Percentiles rank a stretch among this genome's conserved stretches.
These are phyloP conservation scores for Scolecobasidium constrictum DNA, from an alignment of 2,329 filamentous ascomycete species.

Conservation along the genomic window DNA sequence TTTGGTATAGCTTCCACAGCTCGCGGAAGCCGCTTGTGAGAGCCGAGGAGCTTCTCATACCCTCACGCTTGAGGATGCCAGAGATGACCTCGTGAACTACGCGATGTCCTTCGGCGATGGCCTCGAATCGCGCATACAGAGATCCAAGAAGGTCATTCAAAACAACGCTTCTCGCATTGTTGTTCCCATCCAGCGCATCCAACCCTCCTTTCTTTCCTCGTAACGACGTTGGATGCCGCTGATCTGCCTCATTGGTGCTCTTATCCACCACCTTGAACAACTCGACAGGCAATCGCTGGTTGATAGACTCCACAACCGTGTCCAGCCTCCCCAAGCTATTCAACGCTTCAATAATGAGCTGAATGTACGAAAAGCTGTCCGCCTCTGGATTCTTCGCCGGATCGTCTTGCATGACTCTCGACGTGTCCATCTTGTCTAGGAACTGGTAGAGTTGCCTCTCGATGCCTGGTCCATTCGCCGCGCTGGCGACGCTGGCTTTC, in stretches of 20 bases:
- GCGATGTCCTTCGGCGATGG: constrained; percentile 90
- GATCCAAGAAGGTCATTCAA: constrained; percentile 88
- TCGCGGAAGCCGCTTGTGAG: constrained; percentile 88
- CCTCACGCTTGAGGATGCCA: constrained; percentile 75
- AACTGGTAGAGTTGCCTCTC: constrained; percentile 44
- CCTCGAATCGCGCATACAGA: constrained; percentile 91
- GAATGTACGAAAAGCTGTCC: constrained; percentile 90
- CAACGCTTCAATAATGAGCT: constrained; percentile 74
- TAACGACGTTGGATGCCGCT: constrained; percentile 77
- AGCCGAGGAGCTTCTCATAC: constrained; percentile 48
- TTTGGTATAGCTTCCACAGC: constrained; percentile 95
- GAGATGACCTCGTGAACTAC: constrained; percentile 87
- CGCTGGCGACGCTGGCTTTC: constrained; percentile 19
- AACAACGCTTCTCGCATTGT: constrained; percentile 60
- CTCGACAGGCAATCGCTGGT: constrained; percentile 87
- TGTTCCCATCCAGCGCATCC: constrained; percentile 5
- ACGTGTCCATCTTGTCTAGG: constrained; percentile 44
- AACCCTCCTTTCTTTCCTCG: constrained; percentile 41
- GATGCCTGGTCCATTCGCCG: constrained; percentile 21
- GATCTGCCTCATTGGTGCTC: constrained; percentile 87
- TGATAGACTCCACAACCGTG: constrained; percentile 76
- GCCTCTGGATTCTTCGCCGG: constrained; percentile 87
- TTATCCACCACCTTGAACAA: constrained; percentile 90
- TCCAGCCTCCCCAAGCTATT: constrained; percentile 84
- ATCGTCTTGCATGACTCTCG: constrained; percentile 61